phyloP scores from a whole-genome alignment of 164 flowering plant genomes.

The Kalanchoe fedtschenkoi region DNA sequence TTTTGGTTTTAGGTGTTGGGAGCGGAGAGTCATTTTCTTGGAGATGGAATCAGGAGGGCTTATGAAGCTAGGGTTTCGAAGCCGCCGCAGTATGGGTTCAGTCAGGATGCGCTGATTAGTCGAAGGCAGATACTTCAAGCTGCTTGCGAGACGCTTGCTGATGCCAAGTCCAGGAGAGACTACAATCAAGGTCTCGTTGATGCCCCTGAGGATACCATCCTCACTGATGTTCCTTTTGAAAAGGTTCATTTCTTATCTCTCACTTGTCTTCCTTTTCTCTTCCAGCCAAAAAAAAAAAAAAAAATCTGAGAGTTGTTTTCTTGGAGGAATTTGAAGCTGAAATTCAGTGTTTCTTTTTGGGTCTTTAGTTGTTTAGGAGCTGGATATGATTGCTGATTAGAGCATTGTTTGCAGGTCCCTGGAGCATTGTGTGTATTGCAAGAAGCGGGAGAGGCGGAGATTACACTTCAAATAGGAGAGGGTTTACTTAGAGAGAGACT shows the following conservation, averaged over 20 bases:
- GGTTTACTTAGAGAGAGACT: slow-evolving; percentile 62
- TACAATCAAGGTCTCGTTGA: slow-evolving; percentile 68
- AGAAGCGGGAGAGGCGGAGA: slow-evolving; percentile 75
- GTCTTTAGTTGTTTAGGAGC: background rate
- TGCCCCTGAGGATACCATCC: slow-evolving; percentile 41
- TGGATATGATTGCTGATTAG: background rate
- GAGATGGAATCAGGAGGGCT: slow-evolving; percentile 74
- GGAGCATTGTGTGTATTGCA: slow-evolving; percentile 83
- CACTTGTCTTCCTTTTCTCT: background rate
- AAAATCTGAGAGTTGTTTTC: background rate
- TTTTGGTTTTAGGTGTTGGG: slow-evolving; percentile 34
- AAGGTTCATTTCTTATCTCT: slow-evolving; percentile 30
- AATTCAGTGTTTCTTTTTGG: background rate
- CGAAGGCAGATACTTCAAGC: slow-evolving; percentile 81
- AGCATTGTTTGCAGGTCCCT: slow-evolving; percentile 46
- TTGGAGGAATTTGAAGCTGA: background rate
- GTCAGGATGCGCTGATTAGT: slow-evolving; percentile 60
- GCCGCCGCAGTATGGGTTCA: slow-evolving; percentile 78
- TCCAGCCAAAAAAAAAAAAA: background rate
- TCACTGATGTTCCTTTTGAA: slow-evolving; percentile 83
- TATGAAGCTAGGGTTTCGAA: slow-evolving; percentile 77
- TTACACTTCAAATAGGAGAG: slow-evolving; percentile 63
- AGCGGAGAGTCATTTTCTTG: slow-evolving; percentile 77
- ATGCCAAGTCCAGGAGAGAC: slow-evolving; percentile 49
- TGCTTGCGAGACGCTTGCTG: slow-evolving; percentile 75